Conservation (phyloP, 495 filamentous ascomycete species). For the Paragyromitra xinjiangensis region DNA sequence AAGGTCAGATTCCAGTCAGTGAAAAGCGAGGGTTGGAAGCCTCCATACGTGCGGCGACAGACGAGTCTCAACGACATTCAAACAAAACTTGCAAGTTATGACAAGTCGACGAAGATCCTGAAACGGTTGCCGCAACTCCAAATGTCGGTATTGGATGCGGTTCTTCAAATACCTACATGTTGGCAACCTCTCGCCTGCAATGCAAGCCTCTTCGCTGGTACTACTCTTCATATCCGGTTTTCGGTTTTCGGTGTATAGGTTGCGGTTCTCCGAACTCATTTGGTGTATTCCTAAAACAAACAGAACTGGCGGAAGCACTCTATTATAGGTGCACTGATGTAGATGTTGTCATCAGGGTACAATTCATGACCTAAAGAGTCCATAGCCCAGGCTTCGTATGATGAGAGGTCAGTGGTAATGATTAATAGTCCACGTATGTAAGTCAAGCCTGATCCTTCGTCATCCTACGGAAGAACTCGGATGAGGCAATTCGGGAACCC, state of each 20-base stretch:
- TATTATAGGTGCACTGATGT: too few relatives aligned
- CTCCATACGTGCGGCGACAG: neutral
- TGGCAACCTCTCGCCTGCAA: neutral
- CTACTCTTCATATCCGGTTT: neutral
- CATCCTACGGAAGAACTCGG: too few relatives aligned
- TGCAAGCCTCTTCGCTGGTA: conserved; percentile 8
- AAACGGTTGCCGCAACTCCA: conserved; percentile 16
- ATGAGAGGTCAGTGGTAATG: too few relatives aligned
- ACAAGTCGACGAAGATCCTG: conserved; percentile 11
- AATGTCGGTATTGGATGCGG: conserved; percentile 13
- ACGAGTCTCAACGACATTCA: neutral
- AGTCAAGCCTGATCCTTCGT: too few relatives aligned
- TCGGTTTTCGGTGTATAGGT: neutral
- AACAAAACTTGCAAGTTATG: conserved; percentile 19
- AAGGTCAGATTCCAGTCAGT: conserved; percentile 16
- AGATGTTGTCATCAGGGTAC: too few relatives aligned
- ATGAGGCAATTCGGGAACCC: neutral
- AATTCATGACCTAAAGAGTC: too few relatives aligned
- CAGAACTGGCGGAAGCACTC: too few relatives aligned
- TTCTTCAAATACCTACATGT: conserved; percentile 6
- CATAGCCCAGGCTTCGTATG: too few relatives aligned
- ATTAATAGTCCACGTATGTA: too few relatives aligned
- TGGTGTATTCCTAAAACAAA: neutral
- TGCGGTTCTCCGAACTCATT: neutral
- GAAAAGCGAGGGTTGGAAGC: conserved; percentile 5